Base-by-base conservation (phyloP, 148 eudicot species). In the Cornus suecica region DNA sequence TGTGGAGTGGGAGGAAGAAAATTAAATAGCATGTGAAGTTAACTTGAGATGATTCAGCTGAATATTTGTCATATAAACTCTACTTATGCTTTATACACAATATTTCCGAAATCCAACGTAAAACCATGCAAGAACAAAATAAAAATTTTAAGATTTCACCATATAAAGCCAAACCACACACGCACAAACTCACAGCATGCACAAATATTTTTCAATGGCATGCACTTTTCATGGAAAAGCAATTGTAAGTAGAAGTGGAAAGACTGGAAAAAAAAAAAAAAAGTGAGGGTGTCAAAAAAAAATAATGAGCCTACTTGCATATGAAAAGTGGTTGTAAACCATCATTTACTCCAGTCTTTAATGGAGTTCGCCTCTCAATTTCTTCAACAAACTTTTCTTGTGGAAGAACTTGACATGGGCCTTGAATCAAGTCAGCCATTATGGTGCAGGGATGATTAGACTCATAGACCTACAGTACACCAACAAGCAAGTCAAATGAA, bases 381-480 rank as follows among this genome's bases (percentile, higher is more conserved):
- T 91, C 94, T 80, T 88, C 92, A 71, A 83, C 85, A 77, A 83
- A 92, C 52, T 80, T 86, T 62, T 87, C 76, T 34, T 89, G 86
- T 42, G 92, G 92, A 85, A 88, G 91, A 83, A 94, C 97, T 80
- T 88, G 80, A 81, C 97, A 92, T 13, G 88, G 96, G 74, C 94
- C 89, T 80, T 88, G 86, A 75, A 92, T 82, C 66, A 83, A 81
- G 68, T 89, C 85, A 81, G 96, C 94, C 90, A 78, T 76, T 70
- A 92, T 15, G 24, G 82, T 72, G 74, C 78, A 83, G 70, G 84
- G 89, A 82, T 82, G 85, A 75, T 89, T 89, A 78, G 97, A 94
- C 78, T 92, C 96, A 68, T 90, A 94, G n/a, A 94, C 97, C 99
- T 94, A 72, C 41, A 83, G 75, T 65, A 69, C 58, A 74, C 65